phyloP scores from a whole-genome alignment of 805 yeast species.

The Spathaspora gorwiae region DNA sequence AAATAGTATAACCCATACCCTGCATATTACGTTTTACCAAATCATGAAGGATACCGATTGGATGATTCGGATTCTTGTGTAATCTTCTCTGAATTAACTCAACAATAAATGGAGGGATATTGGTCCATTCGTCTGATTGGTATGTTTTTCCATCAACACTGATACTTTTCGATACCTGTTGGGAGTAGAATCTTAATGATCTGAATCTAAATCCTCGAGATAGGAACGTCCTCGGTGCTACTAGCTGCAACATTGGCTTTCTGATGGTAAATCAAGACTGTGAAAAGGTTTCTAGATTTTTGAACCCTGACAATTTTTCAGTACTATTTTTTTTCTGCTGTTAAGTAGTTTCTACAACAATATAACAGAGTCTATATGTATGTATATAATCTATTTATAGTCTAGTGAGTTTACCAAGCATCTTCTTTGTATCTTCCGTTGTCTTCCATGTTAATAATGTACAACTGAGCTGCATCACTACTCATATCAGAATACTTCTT shows the following conservation, averaged over 20 bases:
- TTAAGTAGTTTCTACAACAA: too few species aligned
- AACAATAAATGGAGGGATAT: constrained; percentile 71
- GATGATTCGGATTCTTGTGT: constrained; percentile 74
- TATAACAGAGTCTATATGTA: not conserved
- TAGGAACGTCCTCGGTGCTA: not conserved
- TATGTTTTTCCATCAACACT: constrained; percentile 48
- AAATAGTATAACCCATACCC: constrained; percentile 68
- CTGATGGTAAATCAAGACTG: not conserved
- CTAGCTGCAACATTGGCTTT: constrained; percentile 1
- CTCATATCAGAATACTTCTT: constrained; percentile 39
- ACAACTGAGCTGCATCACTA: constrained; percentile 46
- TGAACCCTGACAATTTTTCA: not conserved
- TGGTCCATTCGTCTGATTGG: constrained; percentile 74
- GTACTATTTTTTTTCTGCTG: too few species aligned
- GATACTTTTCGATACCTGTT: not conserved
- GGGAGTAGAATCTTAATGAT: not conserved
- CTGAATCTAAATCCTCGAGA: not conserved
- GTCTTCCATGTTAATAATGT: constrained; percentile 56
- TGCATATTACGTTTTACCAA: constrained; percentile 67
- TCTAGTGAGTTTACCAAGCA: constrained; percentile 60
- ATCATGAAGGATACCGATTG: constrained; percentile 78
- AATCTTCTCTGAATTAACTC: constrained; percentile 66
- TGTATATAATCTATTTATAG: not conserved
- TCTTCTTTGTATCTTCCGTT: constrained; percentile 74
- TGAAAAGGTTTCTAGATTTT: constrained; percentile 3